Evolutionary conservation across 2,329 filamentous ascomycete genomes (phyloP).

Genomic region (Neonectria punicea): DNA sequence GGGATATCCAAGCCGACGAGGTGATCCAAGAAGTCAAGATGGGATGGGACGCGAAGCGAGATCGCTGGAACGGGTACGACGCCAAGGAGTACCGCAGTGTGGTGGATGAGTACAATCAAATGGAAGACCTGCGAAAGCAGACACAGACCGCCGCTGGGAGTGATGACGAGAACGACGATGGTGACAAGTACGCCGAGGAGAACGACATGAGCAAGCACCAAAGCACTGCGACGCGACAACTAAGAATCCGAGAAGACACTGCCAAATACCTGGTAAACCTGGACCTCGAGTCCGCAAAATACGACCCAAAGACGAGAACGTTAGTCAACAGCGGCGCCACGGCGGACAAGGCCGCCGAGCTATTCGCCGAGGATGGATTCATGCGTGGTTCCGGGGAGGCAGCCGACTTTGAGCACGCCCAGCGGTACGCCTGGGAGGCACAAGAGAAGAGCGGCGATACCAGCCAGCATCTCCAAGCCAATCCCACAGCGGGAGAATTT

Average conservation of each 20-base stretch:
- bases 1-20: conserved; percentile 94
- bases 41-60: conserved; percentile 96
- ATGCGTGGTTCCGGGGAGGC: conserved; percentile 90
- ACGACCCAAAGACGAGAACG: conserved; percentile 94
- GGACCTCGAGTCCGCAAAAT: conserved; percentile 95
- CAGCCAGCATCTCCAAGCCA: conserved; percentile 90
- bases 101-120: conserved; percentile 88
- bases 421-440: conserved; percentile 93
- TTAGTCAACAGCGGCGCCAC: conserved; percentile 89
- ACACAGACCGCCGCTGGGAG: conserved; percentile 62
- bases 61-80: conserved; percentile 99
- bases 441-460: conserved; percentile 85
- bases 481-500: conserved; percentile 92
- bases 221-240: conserved; percentile 87
- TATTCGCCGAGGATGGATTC: conserved; percentile 94
- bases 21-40: conserved; percentile 84
- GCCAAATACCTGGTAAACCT: conserved; percentile 96
- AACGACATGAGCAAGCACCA: conserved; percentile 97
- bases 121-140: conserved; percentile 78
- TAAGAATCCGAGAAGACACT: conserved; percentile 94
- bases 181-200: conserved; percentile 89
- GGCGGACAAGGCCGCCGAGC: conserved; percentile 79
- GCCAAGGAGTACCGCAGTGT: conserved; percentile 84
- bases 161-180: conserved; percentile 64
- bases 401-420: conserved; percentile 89